These are phyloP conservation scores for Cryptosporidium bovis DNA, from an alignment of 169 alveolate species.

Conservation along the genomic window DNA sequence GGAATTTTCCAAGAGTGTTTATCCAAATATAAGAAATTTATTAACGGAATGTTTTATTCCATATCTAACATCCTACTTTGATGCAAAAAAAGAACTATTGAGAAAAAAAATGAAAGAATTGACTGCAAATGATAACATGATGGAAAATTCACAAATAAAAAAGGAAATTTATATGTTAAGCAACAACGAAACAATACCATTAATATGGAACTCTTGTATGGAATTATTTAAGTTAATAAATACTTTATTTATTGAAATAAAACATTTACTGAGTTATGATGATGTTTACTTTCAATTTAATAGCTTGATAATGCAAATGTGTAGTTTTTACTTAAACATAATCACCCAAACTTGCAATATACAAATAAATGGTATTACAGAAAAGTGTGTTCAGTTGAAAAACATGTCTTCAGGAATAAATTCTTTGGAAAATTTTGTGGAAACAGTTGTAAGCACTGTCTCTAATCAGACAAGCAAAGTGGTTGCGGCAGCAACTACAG, in stretches of 20 bases:
- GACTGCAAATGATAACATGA: conserved; percentile 7
- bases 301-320: conserved; percentile 1
- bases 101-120: conserved; percentile 20
- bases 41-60: conserved; percentile 58
- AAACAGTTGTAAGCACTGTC: conserved; percentile 58
- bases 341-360: conserved; percentile 1
- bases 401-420: conserved; percentile 9
- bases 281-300: conserved; percentile 45
- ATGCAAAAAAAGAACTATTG: background rate
- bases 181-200: conserved; percentile 28
- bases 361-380: conserved; percentile 24
- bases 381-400: background rate
- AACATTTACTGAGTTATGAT: conserved; percentile 51
- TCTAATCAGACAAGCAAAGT: conserved; percentile 52
- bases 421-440: conserved; percentile 57
- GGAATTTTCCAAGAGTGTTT: background rate
- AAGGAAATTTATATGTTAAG: conserved; percentile 22
- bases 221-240: conserved; percentile 18
- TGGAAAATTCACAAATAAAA: conserved; percentile 32
- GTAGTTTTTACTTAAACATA: conserved; percentile 3
- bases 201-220: conserved; percentile 49
- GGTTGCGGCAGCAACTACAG: conserved; percentile 21
- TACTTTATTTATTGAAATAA: conserved; percentile 4
- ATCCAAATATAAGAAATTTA: conserved; percentile 19
- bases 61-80: conserved; percentile 31